Conservation (phyloP, 192 early-diverging fungal species). For the Linnemannia schmuckeri region DNA sequence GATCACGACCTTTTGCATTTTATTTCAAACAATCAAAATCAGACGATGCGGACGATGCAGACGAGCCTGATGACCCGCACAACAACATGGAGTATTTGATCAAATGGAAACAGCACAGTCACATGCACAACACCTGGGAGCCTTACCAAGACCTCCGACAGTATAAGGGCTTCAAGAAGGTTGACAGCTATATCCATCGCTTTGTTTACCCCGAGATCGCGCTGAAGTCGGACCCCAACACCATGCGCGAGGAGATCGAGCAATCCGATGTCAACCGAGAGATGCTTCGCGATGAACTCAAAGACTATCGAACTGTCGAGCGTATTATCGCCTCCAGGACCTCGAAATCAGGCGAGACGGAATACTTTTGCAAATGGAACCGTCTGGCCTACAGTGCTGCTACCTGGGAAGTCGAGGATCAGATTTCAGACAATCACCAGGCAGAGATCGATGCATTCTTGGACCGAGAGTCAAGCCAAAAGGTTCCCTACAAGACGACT, state of each 20-base stretch:
- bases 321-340: slow-evolving; percentile 84
- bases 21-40: neutral
- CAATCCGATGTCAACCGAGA: slow-evolving; percentile 88
- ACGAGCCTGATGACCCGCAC: slow-evolving; percentile 60
- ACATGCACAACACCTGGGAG: slow-evolving; percentile 95
- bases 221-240: slow-evolving; percentile 57
- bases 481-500: slow-evolving; percentile 79
- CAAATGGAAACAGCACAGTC: slow-evolving; percentile 95
- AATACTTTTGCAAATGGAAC: slow-evolving; percentile 97
- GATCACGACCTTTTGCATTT: too few relatives aligned
- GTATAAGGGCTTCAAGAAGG: slow-evolving; percentile 89
- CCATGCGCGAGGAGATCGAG: slow-evolving; percentile 91
- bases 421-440: slow-evolving; percentile 78
- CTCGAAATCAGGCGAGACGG: slow-evolving; percentile 63
- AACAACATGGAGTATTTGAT: slow-evolving; percentile 85
- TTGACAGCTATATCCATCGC: slow-evolving; percentile 87
- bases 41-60: slow-evolving; percentile 33
- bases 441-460: slow-evolving; percentile 88
- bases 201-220: slow-evolving; percentile 72
- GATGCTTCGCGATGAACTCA: slow-evolving; percentile 81
- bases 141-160: slow-evolving; percentile 71
- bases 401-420: slow-evolving; percentile 90
- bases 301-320: slow-evolving; percentile 90
- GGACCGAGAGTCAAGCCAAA: slow-evolving; percentile 79
- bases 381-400: slow-evolving; percentile 88